phyloP scores from a whole-genome alignment of 75 land plant species.

The Cupressus sempervirens region DNA sequence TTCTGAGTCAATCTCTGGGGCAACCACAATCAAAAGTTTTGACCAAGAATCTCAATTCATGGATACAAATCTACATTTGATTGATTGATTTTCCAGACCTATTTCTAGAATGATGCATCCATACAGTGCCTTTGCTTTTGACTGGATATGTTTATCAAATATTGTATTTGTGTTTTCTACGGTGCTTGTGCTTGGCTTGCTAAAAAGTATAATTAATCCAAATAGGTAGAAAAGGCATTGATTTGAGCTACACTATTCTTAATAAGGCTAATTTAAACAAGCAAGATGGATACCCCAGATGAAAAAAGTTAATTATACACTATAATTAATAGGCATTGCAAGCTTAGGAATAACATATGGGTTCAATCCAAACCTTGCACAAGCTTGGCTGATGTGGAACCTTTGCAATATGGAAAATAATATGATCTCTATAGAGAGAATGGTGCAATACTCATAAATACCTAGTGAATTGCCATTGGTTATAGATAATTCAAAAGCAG shows the following conservation, averaged over 20 bases:
- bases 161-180: slow-evolving; percentile 57
- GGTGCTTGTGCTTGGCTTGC: slow-evolving; percentile 58
- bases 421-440: slow-evolving; percentile 67
- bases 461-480: slow-evolving; percentile 39
- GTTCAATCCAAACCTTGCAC: slow-evolving; percentile 54
- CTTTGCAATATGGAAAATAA: slow-evolving; percentile 74
- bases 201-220: slow-evolving; percentile 52
- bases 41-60: slow-evolving; percentile 30
- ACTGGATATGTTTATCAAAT: no score
- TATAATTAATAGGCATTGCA: slow-evolving; percentile 50
- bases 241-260: background rate
- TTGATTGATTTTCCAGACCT: slow-evolving; percentile 59
- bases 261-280: no score
- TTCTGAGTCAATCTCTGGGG: no score
- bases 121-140: no score
- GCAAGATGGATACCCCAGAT: no score
- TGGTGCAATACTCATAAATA: no score
- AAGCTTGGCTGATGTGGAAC: slow-evolving; percentile 54
- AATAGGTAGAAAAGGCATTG: slow-evolving; percentile 24
- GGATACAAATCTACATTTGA: slow-evolving; percentile 27
- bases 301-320: no score
- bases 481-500: slow-evolving; percentile 37
- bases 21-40: slow-evolving; percentile 69
- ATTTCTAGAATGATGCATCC: slow-evolving; percentile 28
- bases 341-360: slow-evolving; percentile 86